A percentile compares a stretch with the other conserved stretches of the same genome.
phyloP scores from a whole-genome alignment of 2,329 filamentous ascomycete genomes.

The Nemania sp. region DNA sequence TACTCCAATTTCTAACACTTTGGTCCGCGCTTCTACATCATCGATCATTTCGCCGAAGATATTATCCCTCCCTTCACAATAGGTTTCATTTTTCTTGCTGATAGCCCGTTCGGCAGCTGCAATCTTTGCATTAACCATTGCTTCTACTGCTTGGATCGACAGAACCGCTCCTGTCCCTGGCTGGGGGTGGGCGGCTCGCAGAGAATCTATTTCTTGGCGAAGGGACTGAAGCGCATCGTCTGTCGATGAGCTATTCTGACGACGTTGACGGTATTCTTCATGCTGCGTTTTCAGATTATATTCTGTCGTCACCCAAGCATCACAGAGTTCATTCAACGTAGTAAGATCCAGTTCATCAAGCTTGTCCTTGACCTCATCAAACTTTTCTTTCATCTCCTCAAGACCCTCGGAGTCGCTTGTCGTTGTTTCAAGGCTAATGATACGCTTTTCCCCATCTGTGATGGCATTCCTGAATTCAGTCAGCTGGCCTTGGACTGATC shows the following conservation, averaged over 20 bases:
- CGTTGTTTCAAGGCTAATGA: slow-evolving; percentile 23
- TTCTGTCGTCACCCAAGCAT: slow-evolving; percentile 27
- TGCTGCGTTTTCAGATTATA: slow-evolving; percentile 29
- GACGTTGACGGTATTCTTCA: slow-evolving; percentile 26
- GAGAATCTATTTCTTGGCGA: slow-evolving; percentile 10
- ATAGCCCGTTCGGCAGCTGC: slow-evolving; percentile 18
- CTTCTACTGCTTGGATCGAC: slow-evolving; percentile 16
- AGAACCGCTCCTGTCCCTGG: neutral
- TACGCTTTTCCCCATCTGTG: slow-evolving; percentile 12
- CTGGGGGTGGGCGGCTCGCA: neutral
- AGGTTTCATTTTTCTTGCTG: neutral
- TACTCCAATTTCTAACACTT: slow-evolving; percentile 2
- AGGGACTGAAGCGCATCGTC: neutral
- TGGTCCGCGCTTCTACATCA: slow-evolving; percentile 2
- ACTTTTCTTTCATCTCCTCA: no score
- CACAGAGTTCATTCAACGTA: slow-evolving; percentile 27
- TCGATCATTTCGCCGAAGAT: slow-evolving; percentile 40
- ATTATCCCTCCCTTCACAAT: slow-evolving; percentile 32
- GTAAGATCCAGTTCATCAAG: slow-evolving; percentile 32
- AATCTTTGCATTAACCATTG: slow-evolving; percentile 17
- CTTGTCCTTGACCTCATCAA: slow-evolving; percentile 31
- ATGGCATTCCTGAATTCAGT: neutral
- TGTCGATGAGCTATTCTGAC: slow-evolving; percentile 11
- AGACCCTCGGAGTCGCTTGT: slow-evolving; percentile 11
- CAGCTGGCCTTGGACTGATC: slow-evolving; percentile 1